These are phyloP conservation scores for Arachnomyces sp. DNA, from an alignment of 2,329 filamentous ascomycete species.

Conservation along the genomic window DNA sequence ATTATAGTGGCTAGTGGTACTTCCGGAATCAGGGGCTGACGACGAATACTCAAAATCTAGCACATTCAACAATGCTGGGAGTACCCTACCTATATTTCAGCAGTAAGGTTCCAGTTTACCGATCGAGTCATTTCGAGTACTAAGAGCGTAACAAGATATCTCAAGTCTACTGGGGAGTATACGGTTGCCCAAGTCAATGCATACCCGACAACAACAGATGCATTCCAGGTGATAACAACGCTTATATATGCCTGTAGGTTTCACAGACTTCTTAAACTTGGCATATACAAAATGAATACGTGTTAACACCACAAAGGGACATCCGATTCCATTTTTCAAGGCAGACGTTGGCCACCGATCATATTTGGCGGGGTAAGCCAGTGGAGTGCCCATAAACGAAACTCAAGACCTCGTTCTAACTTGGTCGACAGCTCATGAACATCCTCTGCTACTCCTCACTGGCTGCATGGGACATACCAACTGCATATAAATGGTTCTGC, in stretches of 20 bases:
- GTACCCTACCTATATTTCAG: conserved; percentile 50
- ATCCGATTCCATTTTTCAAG: conserved; percentile 53
- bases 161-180: conserved; percentile 39
- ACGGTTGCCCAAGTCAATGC: conserved; percentile 41
- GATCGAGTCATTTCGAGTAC: conserved; percentile 17
- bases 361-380: conserved; percentile 44
- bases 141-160: conserved; percentile 17
- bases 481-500: conserved; percentile 56
- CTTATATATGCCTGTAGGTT: conserved; percentile 51
- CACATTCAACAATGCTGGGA: conserved; percentile 55
- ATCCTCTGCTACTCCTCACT: conserved; percentile 40
- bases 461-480: conserved; percentile 44
- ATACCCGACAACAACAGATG: conserved; percentile 53
- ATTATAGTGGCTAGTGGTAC: too few species aligned
- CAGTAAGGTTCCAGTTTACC: conserved; percentile 24
- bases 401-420: too few species aligned
- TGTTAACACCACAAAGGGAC: conserved; percentile 36
- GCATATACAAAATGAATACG: neutral
- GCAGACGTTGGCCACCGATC: conserved; percentile 57
- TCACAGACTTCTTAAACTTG: too few species aligned
- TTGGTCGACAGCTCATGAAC: conserved; percentile 32
- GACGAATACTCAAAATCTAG: conserved; percentile 13
- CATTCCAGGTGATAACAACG: conserved; percentile 52
- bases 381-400: neutral
- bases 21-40: too few species aligned